Percentiles rank a stretch among this genome's conserved stretches.
phyloP scores from a whole-genome alignment of 2,329 filamentous ascomycete species.

The Paraphoma chrysanthemicola region DNA sequence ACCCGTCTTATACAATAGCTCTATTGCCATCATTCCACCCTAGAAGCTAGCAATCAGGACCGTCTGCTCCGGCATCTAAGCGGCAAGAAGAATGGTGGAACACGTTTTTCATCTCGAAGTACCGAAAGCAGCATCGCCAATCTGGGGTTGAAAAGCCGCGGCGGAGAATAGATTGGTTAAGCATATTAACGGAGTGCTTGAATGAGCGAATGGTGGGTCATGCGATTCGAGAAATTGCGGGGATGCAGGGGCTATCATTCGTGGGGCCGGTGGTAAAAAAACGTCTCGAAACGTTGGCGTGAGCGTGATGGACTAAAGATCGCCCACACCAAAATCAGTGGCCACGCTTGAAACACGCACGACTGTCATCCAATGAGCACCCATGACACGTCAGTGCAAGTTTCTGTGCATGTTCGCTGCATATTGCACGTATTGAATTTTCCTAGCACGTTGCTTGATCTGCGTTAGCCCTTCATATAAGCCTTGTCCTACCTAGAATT shows the following conservation, averaged over 20 bases:
- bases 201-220: constrained; percentile 14
- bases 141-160: constrained; percentile 12
- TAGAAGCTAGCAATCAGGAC: constrained; percentile 19
- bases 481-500: constrained; percentile 9
- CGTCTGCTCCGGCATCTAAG: constrained; percentile 16
- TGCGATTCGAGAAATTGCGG: constrained; percentile 15
- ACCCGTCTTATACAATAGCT: constrained; percentile 21
- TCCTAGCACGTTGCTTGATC: constrained; percentile 11
- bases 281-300: constrained; percentile 4
- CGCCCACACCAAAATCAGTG: neutral
- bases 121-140: constrained; percentile 12
- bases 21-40: neutral
- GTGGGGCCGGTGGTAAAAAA: constrained; percentile 9
- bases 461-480: constrained; percentile 13
- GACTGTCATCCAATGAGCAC: neutral
- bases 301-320: neutral
- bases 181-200: constrained; percentile 27
- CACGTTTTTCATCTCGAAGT: constrained; percentile 16
- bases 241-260: constrained; percentile 20
- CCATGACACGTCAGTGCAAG: neutral
- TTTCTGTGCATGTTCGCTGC: constrained; percentile 5
- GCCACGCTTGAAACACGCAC: neutral
- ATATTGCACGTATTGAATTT: constrained; percentile 17
- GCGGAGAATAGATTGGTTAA: constrained; percentile 28
- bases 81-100: constrained; percentile 10